These are phyloP conservation scores for Potentilla sterilis DNA, from an alignment of 306 rosid species.

Conservation along the genomic window DNA sequence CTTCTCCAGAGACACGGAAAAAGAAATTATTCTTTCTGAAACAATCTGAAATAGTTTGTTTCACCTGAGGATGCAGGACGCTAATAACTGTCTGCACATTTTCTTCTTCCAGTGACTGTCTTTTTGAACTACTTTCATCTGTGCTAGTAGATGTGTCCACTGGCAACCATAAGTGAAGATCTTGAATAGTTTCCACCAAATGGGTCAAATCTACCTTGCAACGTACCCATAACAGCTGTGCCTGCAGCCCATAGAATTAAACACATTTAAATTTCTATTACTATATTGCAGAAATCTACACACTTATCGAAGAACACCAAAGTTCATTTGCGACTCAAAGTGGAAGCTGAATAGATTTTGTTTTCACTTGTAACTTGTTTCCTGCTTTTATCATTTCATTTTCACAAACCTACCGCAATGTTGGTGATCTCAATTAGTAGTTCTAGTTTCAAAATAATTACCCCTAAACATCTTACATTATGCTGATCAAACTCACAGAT, in stretches of 20 bases:
- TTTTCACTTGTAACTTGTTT: background rate
- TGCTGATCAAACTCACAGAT: background rate
- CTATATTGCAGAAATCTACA: constrained; percentile 1
- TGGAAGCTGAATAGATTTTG: constrained; percentile 1
- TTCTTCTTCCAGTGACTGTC: constrained; percentile 36
- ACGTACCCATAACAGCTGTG: constrained; percentile 50
- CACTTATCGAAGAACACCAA: background rate
- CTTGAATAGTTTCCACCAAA: constrained; percentile 42
- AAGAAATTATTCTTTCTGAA: constrained; percentile 43
- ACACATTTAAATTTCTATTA: constrained; percentile 33
- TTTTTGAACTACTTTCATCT: constrained; percentile 34
- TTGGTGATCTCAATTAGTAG: background rate
- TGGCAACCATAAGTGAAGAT: constrained; percentile 41
- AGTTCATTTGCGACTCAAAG: background rate
- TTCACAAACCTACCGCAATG: background rate
- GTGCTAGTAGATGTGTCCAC: constrained; percentile 32
- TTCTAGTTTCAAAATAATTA: background rate
- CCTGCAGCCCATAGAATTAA: constrained; percentile 55
- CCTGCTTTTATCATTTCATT: background rate
- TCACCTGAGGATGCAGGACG: constrained; percentile 48
- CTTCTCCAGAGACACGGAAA: constrained; percentile 47
- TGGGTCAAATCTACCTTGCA: constrained; percentile 62
- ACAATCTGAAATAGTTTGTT: constrained; percentile 58
- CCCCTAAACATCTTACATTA: background rate
- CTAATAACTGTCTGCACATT: constrained; percentile 42